Evolutionary conservation across 148 eudicot genomes (phyloP).

Genomic region (Rhododendron griersonianum): DNA sequence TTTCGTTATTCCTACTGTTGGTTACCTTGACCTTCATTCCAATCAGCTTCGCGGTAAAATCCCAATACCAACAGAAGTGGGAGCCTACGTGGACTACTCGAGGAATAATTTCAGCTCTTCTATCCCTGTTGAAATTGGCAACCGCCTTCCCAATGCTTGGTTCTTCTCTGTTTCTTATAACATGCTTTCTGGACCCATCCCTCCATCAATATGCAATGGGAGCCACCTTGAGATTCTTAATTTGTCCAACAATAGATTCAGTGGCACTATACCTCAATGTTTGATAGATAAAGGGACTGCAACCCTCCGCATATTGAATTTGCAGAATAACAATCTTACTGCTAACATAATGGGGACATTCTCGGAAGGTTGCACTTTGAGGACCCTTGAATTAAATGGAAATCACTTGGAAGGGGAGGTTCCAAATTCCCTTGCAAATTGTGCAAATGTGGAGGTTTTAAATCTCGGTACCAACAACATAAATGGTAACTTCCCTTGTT

Average conservation of each 20-base stretch:
- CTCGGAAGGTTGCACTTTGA: constrained; percentile 22
- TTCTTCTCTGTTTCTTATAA: constrained; percentile 38
- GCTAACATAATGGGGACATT: constrained; percentile 25
- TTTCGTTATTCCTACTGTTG: constrained; percentile 7
- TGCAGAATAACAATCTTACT: constrained; percentile 26
- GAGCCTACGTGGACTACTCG: constrained; percentile 26
- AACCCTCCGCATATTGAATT: constrained; percentile 27
- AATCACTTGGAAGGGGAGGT: constrained; percentile 37
- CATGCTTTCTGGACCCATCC: constrained; percentile 28
- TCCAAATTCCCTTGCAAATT: constrained; percentile 36
- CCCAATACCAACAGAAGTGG: constrained; percentile 19
- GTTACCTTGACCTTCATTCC: constrained; percentile 34
- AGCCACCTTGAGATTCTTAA: constrained; percentile 31
- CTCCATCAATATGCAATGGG: constrained; percentile 32
- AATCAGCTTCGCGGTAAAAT: constrained; percentile 40
- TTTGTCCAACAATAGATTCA: constrained; percentile 31
- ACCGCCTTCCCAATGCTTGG: background rate
- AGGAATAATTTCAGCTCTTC: constrained; percentile 22
- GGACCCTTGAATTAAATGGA: constrained; percentile 31
- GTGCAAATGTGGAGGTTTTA: constrained; percentile 34
- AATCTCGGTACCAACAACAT: constrained; percentile 45
- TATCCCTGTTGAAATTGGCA: constrained; percentile 24
- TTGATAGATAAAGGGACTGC: constrained; percentile 9
- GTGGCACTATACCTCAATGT: constrained; percentile 31
- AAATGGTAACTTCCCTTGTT: constrained; percentile 22